These are phyloP conservation scores for Fomitiporia mediterranea DNA, from an alignment of 1,284 basidiomycete genomes.

Conservation along the genomic window DNA sequence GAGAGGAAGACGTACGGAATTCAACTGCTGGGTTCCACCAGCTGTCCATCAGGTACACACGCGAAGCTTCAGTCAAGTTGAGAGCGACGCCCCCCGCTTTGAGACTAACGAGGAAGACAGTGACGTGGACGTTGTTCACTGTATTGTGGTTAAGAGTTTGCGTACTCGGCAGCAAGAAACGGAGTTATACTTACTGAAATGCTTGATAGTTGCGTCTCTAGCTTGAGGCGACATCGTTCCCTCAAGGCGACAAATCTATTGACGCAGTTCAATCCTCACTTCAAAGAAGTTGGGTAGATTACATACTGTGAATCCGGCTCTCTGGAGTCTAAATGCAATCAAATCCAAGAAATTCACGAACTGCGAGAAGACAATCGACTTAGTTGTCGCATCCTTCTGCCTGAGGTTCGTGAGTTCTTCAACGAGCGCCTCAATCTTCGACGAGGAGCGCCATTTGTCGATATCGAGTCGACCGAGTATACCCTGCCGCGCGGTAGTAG, in stretches of 20 bases:
- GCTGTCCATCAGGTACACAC: slow-evolving; percentile 89
- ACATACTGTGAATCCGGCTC: slow-evolving; percentile 81
- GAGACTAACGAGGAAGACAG: slow-evolving; percentile 92
- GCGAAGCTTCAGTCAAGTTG: slow-evolving; percentile 89
- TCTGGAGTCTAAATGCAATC: slow-evolving; percentile 89
- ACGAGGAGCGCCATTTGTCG: slow-evolving; percentile 88
- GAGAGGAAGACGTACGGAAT: slow-evolving; percentile 50
- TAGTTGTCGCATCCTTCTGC: slow-evolving; percentile 85
- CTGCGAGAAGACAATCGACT: slow-evolving; percentile 95
- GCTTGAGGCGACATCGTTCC: slow-evolving; percentile 98
- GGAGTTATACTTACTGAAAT: slow-evolving; percentile 68
- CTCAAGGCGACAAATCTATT: slow-evolving; percentile 89
- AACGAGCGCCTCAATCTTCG: slow-evolving; percentile 95
- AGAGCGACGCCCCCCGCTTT: slow-evolving; percentile 97
- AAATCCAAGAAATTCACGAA: slow-evolving; percentile 90
- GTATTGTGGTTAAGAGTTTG: too few species aligned
- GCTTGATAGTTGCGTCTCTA: slow-evolving; percentile 89
- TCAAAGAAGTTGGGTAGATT: neutral
- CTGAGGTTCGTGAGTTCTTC: slow-evolving; percentile 90
- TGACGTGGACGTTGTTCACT: slow-evolving; percentile 93
- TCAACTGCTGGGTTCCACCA: slow-evolving; percentile 92
- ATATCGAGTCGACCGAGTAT: slow-evolving; percentile 90
- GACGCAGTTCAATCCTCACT: slow-evolving; percentile 11
- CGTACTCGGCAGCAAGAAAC: neutral
- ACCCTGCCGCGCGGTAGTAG: slow-evolving; percentile 70